Evolutionary conservation across 768 basidiomycete species (phyloP), one percentile per base, ranked within the genome.

Genomic region (Mycena pura): DNA sequence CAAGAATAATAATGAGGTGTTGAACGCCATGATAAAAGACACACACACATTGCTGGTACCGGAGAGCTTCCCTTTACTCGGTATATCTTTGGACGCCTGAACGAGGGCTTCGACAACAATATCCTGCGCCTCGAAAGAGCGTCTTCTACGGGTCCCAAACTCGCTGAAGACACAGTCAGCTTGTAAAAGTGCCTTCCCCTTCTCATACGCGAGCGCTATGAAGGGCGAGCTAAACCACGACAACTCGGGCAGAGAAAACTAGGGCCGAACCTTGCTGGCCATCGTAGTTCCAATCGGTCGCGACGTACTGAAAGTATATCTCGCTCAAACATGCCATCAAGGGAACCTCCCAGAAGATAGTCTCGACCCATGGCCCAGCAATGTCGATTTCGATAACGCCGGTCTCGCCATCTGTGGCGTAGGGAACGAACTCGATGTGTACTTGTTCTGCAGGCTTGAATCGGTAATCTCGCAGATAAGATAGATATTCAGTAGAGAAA

Each of bases 271-370:
- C 89, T 75, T 85, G 80, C 74, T 95, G 93, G 5, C 88, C 87
- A n/a, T 89, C 86, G 62, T 95, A 87, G 54, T 74, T 84, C 96
- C 96, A 99, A 68, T 96, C 89, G 2, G 81, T 90, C 66, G 84
- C 84, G 34, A 86, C 88, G 17, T 82, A 81, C 19, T 76, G 81
- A 76, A 96, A 99, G 76, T 93, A 96, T 19, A 87, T 86, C 73
- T 99, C 95, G 69, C 92, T 94, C 49, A 99, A 78, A 63, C 87
- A 87, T 14, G 95, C 88, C 94, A 99, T 95, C 49, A 99, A 78
- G 1, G 95, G 96, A 1, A 98, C 95, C 77, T 99, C 97, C 88
- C 96, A 99, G 25, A 97, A 78, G 58, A 99, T 96, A 7, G 92
- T 84, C 65, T 95, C 92, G 0, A 76, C 76, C 94, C 94, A 96